These are phyloP conservation scores for Daldinia sp. DNA, from an alignment of 2,329 filamentous ascomycete species.

Conservation along the genomic window DNA sequence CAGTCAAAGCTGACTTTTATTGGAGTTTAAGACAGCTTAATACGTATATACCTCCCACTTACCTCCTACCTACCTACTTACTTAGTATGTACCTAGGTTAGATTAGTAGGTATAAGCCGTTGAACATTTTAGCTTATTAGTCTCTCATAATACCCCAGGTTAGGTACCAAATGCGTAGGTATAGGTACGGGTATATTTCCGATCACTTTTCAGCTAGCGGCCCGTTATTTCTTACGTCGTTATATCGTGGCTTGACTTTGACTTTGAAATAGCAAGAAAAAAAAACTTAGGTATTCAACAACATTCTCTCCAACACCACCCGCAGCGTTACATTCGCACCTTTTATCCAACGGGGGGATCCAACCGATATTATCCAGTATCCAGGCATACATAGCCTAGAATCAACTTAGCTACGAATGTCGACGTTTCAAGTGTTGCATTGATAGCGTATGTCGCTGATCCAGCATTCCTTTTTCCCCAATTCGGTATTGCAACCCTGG, in stretches of 20 bases:
- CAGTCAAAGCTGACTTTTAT: not conserved
- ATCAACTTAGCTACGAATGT: slow-evolving; percentile 14
- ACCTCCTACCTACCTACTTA: no score
- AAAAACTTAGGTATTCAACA: no score
- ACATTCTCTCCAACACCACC: slow-evolving; percentile 12
- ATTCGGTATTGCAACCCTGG: slow-evolving; percentile 14
- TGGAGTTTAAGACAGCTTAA: not conserved
- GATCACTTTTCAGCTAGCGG: slow-evolving; percentile 7
- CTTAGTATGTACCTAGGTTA: no score
- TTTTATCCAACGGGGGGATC: slow-evolving; percentile 35
- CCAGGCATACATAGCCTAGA: slow-evolving; percentile 36
- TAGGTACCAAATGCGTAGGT: no score
- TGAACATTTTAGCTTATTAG: not conserved
- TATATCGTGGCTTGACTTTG: slow-evolving; percentile 7
- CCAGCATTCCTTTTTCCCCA: slow-evolving; percentile 24
- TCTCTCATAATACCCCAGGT: slow-evolving; percentile 4
- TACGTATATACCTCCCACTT: no score
- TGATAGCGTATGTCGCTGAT: slow-evolving; percentile 19
- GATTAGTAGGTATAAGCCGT: no score
- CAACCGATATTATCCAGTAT: slow-evolving; percentile 27
- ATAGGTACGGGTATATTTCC: not conserved
- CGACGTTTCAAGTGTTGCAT: slow-evolving; percentile 22
- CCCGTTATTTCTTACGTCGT: not conserved
- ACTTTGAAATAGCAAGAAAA: slow-evolving; percentile 17
- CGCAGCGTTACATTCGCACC: slow-evolving; percentile 28